Evolutionary conservation across 768 basidiomycete species (phyloP), one percentile per base, ranked within the genome.

Genomic region (Asterophora parasitica): DNA sequence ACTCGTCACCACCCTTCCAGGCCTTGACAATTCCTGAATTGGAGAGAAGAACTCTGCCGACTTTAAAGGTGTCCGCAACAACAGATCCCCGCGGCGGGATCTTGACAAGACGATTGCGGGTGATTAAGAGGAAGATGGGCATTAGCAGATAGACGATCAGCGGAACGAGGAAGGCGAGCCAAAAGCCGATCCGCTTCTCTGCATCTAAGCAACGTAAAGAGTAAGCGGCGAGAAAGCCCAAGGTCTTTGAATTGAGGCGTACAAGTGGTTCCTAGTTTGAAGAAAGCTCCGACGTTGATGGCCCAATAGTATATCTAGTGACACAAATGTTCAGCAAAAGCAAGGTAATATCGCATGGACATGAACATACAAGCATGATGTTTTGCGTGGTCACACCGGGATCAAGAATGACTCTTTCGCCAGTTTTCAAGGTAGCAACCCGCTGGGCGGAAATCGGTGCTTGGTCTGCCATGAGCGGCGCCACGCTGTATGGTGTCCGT

Each of bases 61-160:
- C 60, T 38, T 57, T 59, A 35, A 61, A 32, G 34, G 58, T 46
- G 34, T 68, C 65, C 16, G 57, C 46, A 19, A 71, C 57, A 13
- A 69, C 66, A 31, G 66, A 67, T 27, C 69, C 67, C 40, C 61
- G 60, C 23, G 69, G 69, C 12, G 67, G 66, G 13, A 64, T 38
- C 39, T 60, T 63, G 38, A 59, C 48, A 31, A 69, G 63, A 26
- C 48, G 43, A 31, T 59, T 59, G 30, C 57, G 53, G 2, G 58
- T 65, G 32, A 61, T 31, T 15, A 55, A 48, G 37, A 71, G 61
- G 33, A 65, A 58, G 33, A 66, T 52, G 10, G 68, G 69, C 52
- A 63, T 64, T 17, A 65, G 42, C 33, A 62, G 48, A 54, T 64
- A 66, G 26, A 68, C 45, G 28, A 62, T 55, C 0, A 60, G 50